Conservation (phyloP, 257 asterid genomes). For the Plantago elongata region DNA sequence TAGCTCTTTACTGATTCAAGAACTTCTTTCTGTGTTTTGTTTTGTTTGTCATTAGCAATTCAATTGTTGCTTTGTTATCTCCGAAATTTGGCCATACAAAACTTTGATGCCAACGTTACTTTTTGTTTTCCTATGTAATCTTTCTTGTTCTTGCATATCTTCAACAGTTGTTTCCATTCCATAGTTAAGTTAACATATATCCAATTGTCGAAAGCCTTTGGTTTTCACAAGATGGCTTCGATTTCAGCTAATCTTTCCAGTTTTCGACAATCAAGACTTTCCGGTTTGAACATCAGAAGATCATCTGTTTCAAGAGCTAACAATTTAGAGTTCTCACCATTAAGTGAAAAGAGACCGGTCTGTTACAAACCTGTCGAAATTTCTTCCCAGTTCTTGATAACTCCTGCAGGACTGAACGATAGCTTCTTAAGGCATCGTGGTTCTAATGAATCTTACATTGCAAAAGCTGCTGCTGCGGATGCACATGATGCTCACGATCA, state of each 20-base stretch:
- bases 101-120: slow-evolving; percentile 25
- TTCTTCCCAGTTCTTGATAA: slow-evolving; percentile 24
- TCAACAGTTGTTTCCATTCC: neutral
- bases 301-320: slow-evolving; percentile 17
- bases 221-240: slow-evolving; percentile 35
- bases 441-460: slow-evolving; percentile 15
- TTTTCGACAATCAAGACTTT: slow-evolving; percentile 30
- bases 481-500: slow-evolving; percentile 33
- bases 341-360: slow-evolving; percentile 13
- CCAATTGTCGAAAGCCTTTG: neutral
- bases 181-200: neutral
- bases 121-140: slow-evolving; percentile 21
- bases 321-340: slow-evolving; percentile 21
- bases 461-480: slow-evolving; percentile 53
- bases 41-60: no score
- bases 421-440: slow-evolving; percentile 23
- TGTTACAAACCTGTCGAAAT: slow-evolving; percentile 12
- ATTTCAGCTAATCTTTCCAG: slow-evolving; percentile 23
- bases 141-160: slow-evolving; percentile 18
- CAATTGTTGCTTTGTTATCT: neutral
- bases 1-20: slow-evolving; percentile 6
- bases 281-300: slow-evolving; percentile 11
- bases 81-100: neutral
- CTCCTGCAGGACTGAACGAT: slow-evolving; percentile 15
- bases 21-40: neutral